Percentiles rank a stretch among this genome's conserved stretches.
phyloP scores from a whole-genome alignment of 2,329 filamentous ascomycete genomes.

The Chaetothyriales sp. region DNA sequence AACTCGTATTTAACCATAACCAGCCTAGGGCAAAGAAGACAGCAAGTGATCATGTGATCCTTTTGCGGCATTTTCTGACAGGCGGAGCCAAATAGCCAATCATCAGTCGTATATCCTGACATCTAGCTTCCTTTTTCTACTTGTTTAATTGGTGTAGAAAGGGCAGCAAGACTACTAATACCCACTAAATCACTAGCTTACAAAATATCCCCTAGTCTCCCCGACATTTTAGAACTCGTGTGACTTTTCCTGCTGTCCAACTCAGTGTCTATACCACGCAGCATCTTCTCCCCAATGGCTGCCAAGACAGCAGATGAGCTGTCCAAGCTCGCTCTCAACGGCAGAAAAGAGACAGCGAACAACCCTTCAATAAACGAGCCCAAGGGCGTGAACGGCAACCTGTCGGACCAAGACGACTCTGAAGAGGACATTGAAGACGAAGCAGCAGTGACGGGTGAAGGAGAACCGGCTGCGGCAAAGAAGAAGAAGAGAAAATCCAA shows the following conservation, averaged over 20 bases:
- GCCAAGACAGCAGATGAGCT: constrained; percentile 17
- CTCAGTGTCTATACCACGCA: neutral
- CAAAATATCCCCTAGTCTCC: too few relatives aligned
- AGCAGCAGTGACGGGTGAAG: constrained; percentile 24
- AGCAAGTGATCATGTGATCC: too few relatives aligned
- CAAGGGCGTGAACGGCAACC: constrained; percentile 29
- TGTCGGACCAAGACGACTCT: constrained; percentile 36
- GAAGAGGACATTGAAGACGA: constrained; percentile 40
- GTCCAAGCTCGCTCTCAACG: constrained; percentile 19
- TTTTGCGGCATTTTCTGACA: too few relatives aligned
- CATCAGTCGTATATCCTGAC: too few relatives aligned
- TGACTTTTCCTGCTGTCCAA: neutral
- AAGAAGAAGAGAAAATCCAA: constrained; percentile 81
- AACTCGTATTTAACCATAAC: too few relatives aligned
- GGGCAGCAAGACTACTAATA: too few relatives aligned
- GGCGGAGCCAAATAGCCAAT: too few relatives aligned
- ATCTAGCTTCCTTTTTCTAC: too few relatives aligned
- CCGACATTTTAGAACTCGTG: neutral
- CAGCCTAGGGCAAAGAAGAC: too few relatives aligned
- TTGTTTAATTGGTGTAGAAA: too few relatives aligned
- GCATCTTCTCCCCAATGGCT: constrained; percentile 10
- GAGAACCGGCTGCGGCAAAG: constrained; percentile 23
- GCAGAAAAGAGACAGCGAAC: constrained; percentile 18
- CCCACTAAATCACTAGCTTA: too few relatives aligned
- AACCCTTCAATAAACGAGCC: constrained; percentile 14